A percentile compares a stretch with the other conserved stretches of the same genome.
phyloP scores from a whole-genome alignment of 2,329 filamentous ascomycete species.

The Fusarium sublunatum region DNA sequence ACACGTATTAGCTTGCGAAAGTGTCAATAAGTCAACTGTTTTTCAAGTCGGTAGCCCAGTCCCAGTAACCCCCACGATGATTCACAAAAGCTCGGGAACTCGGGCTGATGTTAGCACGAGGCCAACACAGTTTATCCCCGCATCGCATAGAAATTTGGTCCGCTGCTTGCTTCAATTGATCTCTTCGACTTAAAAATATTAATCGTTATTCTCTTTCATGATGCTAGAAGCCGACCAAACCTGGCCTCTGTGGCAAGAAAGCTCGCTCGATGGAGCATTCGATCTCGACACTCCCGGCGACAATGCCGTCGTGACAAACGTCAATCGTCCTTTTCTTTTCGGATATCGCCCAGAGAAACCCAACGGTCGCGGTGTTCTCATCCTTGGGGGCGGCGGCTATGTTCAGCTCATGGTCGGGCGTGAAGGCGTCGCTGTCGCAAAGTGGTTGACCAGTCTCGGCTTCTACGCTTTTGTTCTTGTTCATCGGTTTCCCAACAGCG shows the following conservation, averaged over 20 bases:
- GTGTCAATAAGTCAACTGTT: no score
- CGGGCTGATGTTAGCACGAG: constrained; percentile 39
- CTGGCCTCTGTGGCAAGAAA: constrained; percentile 32
- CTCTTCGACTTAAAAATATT: no score
- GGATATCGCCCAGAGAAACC: constrained; percentile 30
- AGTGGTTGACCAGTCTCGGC: constrained; percentile 38
- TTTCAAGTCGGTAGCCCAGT: no score
- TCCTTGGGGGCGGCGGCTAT: constrained; percentile 39
- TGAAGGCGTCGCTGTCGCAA: constrained; percentile 37
- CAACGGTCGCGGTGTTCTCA: constrained; percentile 34
- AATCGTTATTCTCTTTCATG: fast-evolving
- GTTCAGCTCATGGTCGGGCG: constrained; percentile 40
- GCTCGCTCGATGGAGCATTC: constrained; percentile 31
- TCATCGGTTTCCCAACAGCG: constrained; percentile 36
- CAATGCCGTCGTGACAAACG: constrained; percentile 34
- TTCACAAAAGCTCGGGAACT: constrained; percentile 15
- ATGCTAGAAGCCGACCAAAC: constrained; percentile 31
- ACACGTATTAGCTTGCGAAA: no score
- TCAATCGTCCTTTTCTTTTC: constrained; percentile 33
- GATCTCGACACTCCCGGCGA: constrained; percentile 18
- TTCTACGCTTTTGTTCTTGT: constrained; percentile 43
- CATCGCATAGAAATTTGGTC: background rate
- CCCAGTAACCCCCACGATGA: no score
- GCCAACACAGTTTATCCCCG: constrained; percentile 11
- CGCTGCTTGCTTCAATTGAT: background rate